Evolutionary conservation across 108 stramenopile genomes (phyloP), one percentile per base, ranked within the genome.

Genomic region (Cyclotella atomus): DNA sequence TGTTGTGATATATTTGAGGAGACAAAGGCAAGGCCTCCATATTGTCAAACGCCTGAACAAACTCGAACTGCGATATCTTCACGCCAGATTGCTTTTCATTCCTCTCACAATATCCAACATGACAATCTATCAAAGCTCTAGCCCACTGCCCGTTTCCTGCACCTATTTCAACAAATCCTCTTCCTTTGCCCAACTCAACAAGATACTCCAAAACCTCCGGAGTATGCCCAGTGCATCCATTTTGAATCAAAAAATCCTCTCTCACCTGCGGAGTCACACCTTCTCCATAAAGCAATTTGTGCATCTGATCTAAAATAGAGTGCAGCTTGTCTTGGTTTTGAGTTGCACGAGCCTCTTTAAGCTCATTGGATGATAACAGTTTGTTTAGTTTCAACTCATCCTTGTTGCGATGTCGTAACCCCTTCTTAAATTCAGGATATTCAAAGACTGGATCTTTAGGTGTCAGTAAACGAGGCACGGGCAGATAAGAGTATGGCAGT

Each of bases 71-170:
- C 25, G 32, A 23, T 9, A 5, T n/a, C 21, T 35, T 25, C 9
- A 43, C 2, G 23, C 20, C 41, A 23, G 60, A 2, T 14, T 43
- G 20, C 20, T 86, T 83, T 49, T 16, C 71, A 45, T 69, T 55
- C 43, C 56, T 43, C 38, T 67, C 54, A 1, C 56, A 28, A 36
- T 80, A 47, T 29, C 36, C 25, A 50, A 67, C 41, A 38, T 82
- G 82, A 12, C 69, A 68, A 54, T 91, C 85, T 9, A 33, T 61
- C 55, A 91, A 54, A 20, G 84, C 89, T 30, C 88, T 61, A 10
- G 86, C 79, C 93, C 93, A 94, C 77, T 94, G 93, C 20, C 93
- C 93, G 73, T 92, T 85, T 17, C 93, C 93, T 0, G 91, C 89
- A 46, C 93, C 93, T 46, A 95, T 76, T 69, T 95, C 93, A n/a